Evolutionary conservation across 768 basidiomycete genomes (phyloP).

Genomic region (Aureoboletus auriporus): DNA sequence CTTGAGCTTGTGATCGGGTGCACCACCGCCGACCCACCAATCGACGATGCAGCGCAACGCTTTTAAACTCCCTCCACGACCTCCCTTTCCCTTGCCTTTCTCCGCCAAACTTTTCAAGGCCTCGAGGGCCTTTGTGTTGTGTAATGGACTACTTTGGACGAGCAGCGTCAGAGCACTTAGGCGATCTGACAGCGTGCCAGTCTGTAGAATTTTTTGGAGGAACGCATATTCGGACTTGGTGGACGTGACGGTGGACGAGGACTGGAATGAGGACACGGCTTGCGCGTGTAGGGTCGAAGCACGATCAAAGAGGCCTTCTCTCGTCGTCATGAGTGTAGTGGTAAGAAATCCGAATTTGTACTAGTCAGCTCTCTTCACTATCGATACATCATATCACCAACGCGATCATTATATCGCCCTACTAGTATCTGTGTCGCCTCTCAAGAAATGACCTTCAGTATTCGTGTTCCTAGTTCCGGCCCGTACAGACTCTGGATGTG

Average conservation of each 20-base stretch:
- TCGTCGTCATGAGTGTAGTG: too few relatives aligned
- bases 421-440: too few relatives aligned
- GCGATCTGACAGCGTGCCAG: conserved; percentile 89
- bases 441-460: too few relatives aligned
- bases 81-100: conserved; percentile 75
- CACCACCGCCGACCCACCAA: conserved; percentile 98
- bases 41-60: conserved; percentile 89
- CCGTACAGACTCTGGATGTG: too few relatives aligned
- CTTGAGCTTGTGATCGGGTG: conserved; percentile 82
- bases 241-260: conserved; percentile 40
- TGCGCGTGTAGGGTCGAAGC: conserved; percentile 45
- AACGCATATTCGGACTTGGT: conserved; percentile 75
- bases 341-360: too few relatives aligned
- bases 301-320: conserved; percentile 33
- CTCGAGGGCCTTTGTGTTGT: conserved; percentile 80
- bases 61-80: conserved; percentile 89
- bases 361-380: too few relatives aligned
- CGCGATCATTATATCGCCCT: too few relatives aligned
- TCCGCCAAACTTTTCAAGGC: conserved; percentile 73
- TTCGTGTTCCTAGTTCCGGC: too few relatives aligned
- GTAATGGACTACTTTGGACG: conserved; percentile 83
- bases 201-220: conserved; percentile 77
- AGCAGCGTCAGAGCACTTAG: conserved; percentile 88
- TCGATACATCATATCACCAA: too few relatives aligned
- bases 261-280: conserved; percentile 44